Evolutionary conservation across 2,329 filamentous ascomycete species (phyloP).

Genomic region (Chaetomium globosum): DNA sequence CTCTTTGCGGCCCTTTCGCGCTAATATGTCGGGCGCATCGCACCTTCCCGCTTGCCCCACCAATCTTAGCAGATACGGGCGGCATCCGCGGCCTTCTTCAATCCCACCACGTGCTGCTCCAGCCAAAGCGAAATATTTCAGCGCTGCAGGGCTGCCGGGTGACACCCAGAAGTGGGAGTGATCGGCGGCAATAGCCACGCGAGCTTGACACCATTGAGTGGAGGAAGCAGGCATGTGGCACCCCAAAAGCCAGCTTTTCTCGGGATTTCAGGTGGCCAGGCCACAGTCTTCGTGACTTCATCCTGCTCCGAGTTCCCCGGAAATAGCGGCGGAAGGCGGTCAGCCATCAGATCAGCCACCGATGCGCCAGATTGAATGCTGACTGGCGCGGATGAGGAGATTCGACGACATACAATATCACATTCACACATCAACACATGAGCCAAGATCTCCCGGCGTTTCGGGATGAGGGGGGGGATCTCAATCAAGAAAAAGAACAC

Average conservation of each 20-base stretch:
- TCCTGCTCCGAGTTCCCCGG: not conserved
- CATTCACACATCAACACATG: not conserved
- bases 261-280: not conserved
- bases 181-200: constrained; percentile 1
- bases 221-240: constrained; percentile 2
- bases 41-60: not conserved
- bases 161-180: constrained; percentile 5
- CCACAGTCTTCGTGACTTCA: too few species aligned
- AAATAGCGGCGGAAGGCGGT: not conserved
- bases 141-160: constrained; percentile 5
- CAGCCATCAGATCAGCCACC: constrained; percentile 6
- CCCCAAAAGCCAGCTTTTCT: too few species aligned
- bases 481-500: too few species aligned
- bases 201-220: not conserved
- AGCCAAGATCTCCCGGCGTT: too few species aligned
- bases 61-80: not conserved
- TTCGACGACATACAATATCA: not conserved
- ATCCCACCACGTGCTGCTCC: constrained; percentile 3
- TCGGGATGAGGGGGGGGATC: too few species aligned
- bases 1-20: not conserved
- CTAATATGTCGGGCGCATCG: not conserved
- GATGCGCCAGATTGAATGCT: constrained; percentile 12
- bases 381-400: constrained; percentile 8
- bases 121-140: not conserved
- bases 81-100: not conserved